A percentile compares a stretch with the other conserved stretches of the same genome.
Evolutionary conservation across 768 basidiomycete species (phyloP).

Genomic region (Neoboletus magnificus): DNA sequence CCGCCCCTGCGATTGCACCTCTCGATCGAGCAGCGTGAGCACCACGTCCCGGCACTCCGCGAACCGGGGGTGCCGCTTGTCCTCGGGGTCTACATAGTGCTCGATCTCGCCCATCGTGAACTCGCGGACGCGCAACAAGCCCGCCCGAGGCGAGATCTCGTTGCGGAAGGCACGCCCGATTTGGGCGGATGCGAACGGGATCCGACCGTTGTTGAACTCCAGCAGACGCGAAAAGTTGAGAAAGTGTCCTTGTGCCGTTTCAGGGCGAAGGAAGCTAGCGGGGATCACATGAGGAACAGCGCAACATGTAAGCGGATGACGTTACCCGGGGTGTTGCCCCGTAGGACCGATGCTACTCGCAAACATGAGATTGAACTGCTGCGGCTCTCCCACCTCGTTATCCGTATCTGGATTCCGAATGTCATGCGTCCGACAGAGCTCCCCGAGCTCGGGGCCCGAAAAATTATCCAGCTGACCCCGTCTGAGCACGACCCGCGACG

Average conservation of each 20-base stretch:
- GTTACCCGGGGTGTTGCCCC: constrained; percentile 89
- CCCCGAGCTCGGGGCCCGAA: constrained; percentile 83
- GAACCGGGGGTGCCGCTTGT: constrained; percentile 89
- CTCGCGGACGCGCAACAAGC: constrained; percentile 94
- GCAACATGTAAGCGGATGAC: fast-evolving
- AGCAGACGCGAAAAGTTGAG: constrained; percentile 96
- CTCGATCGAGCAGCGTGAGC: constrained; percentile 75
- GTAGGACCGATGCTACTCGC: constrained; percentile 96
- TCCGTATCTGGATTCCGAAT: constrained; percentile 89
- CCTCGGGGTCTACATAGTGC: constrained; percentile 93
- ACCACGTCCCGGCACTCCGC: constrained; percentile 70
- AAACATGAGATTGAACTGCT: constrained; percentile 99
- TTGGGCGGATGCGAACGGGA: constrained; percentile 97
- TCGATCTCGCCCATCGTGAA: constrained; percentile 99
- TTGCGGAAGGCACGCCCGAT: constrained; percentile 96
- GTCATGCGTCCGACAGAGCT: constrained; percentile 74
- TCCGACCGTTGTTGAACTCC: constrained; percentile 95
- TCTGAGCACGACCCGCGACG: neutral
- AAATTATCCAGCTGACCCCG: constrained; percentile 66
- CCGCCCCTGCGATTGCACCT: constrained; percentile 75
- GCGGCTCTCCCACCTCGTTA: constrained; percentile 90
- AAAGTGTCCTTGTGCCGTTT: constrained; percentile 98
- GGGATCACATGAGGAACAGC: neutral
- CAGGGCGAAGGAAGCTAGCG: constrained; percentile 86
- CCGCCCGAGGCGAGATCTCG: constrained; percentile 96